phyloP scores from a whole-genome alignment of 345 rosid genomes.

The Brassica carinata region DNA sequence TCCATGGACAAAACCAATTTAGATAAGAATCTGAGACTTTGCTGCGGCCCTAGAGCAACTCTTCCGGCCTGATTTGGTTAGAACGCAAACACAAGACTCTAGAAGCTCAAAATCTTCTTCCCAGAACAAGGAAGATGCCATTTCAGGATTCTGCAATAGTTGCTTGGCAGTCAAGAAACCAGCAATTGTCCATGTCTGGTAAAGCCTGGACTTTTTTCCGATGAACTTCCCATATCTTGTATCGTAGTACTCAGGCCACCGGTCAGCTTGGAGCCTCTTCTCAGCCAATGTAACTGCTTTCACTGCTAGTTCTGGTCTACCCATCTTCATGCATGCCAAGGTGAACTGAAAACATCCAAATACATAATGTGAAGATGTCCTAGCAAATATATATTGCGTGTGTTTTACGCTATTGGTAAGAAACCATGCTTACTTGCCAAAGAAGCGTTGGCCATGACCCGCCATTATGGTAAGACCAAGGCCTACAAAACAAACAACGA shows the following conservation, averaged over 20 bases:
- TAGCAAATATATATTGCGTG: not conserved
- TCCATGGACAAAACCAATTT: constrained; percentile 25
- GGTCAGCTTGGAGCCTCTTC: constrained; percentile 60
- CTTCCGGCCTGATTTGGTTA: constrained; percentile 65
- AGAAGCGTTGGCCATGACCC: constrained; percentile 98
- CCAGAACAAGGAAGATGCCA: constrained; percentile 70
- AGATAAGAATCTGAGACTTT: constrained; percentile 70
- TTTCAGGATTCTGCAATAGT: constrained; percentile 65
- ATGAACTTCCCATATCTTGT: constrained; percentile 75
- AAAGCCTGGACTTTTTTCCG: constrained; percentile 76
- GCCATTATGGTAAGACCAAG: constrained; percentile 96
- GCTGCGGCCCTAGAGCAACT: constrained; percentile 78
- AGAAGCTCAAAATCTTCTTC: constrained; percentile 84
- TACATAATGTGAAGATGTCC: not conserved
- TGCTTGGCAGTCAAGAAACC: constrained; percentile 73
- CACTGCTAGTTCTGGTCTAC: constrained; percentile 63
- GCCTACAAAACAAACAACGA: constrained; percentile 50
- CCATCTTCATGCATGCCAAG: constrained; percentile 90
- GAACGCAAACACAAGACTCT: constrained; percentile 71
- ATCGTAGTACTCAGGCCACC: constrained; percentile 92
- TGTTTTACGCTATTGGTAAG: not conserved
- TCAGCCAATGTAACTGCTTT: constrained; percentile 73
- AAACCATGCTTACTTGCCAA: constrained; percentile 73
- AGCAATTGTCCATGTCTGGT: constrained; percentile 85
- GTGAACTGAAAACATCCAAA: constrained; percentile 54